Conservation (phyloP, 305 asterid species). For the Coffea humblotiana region DNA sequence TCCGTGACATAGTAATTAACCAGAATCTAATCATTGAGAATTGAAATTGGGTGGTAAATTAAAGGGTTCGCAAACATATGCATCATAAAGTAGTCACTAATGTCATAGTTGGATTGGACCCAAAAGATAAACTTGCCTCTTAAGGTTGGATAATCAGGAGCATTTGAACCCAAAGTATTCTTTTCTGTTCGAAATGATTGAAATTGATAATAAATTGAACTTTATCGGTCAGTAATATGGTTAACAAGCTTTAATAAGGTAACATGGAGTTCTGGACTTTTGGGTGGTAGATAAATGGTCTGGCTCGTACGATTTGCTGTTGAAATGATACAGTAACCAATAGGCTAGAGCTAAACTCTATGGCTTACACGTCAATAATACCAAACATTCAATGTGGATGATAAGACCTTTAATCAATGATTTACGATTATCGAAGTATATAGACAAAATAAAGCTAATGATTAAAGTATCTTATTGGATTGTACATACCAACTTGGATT, state of each 20-base stretch:
- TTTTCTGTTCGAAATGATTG: not conserved
- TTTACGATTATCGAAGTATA: too few species aligned
- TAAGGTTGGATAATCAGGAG: constrained; percentile 14
- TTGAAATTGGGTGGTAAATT: not conserved
- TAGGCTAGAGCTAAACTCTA: not conserved
- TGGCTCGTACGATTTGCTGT: not conserved
- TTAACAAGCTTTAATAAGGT: not conserved
- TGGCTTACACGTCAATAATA: not conserved
- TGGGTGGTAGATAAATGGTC: not conserved
- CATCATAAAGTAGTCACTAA: not conserved
- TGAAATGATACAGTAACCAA: not conserved
- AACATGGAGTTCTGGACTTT: constrained; percentile 1
- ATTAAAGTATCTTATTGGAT: too few species aligned
- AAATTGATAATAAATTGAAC: constrained; percentile 4
- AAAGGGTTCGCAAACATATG: not conserved
- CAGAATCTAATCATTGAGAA: not conserved
- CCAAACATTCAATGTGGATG: not conserved
- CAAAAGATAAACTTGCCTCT: not conserved
- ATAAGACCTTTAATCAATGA: too few species aligned
- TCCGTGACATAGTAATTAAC: not conserved
- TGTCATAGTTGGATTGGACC: constrained; percentile 9
- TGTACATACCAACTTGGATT: too few species aligned
- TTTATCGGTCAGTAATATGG: not conserved
- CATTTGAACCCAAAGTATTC: not conserved
- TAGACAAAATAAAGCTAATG: too few species aligned